Evolutionary conservation across 192 early-diverging fungal species (phyloP).

Genomic region (Backusella luteola): DNA sequence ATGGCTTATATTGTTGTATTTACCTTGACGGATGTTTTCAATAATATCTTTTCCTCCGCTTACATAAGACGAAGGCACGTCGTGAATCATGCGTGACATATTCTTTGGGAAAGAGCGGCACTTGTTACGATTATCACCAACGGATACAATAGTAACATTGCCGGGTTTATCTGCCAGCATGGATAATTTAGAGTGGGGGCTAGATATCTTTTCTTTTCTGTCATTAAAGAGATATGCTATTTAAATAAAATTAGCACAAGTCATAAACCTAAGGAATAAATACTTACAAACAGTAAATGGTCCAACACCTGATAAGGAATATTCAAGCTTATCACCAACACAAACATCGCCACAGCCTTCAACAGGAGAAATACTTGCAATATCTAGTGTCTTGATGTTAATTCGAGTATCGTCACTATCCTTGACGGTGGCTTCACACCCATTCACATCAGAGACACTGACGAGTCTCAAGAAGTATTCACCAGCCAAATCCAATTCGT

Average conservation of each 20-base stretch:
- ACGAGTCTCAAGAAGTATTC: conserved; percentile 34
- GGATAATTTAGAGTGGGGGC: conserved; percentile 15
- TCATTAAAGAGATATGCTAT: conserved; percentile 37
- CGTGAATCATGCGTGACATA: conserved; percentile 38
- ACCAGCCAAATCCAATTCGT: conserved; percentile 29
- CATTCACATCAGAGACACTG: conserved; percentile 33
- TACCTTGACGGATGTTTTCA: conserved; percentile 43
- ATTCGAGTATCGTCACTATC: conserved; percentile 10
- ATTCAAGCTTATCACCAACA: conserved; percentile 42
- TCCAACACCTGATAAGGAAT: conserved; percentile 25
- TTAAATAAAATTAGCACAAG: background rate
- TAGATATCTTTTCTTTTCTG: conserved; percentile 22
- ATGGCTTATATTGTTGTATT: background rate
- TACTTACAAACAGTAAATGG: conserved; percentile 38
- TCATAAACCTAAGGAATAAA: background rate
- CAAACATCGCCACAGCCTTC: conserved; percentile 33
- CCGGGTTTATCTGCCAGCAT: conserved; percentile 46
- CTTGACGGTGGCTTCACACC: conserved; percentile 23
- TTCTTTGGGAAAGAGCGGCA: conserved; percentile 39
- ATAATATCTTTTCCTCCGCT: conserved; percentile 43
- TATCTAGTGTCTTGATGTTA: conserved; percentile 27
- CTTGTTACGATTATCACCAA: conserved; percentile 43
- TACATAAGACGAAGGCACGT: conserved; percentile 38
- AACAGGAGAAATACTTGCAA: conserved; percentile 29
- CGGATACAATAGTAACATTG: conserved; percentile 45